phyloP scores from a whole-genome alignment of 306 rosid species.

The Ammopiptanthus mongolicus region DNA sequence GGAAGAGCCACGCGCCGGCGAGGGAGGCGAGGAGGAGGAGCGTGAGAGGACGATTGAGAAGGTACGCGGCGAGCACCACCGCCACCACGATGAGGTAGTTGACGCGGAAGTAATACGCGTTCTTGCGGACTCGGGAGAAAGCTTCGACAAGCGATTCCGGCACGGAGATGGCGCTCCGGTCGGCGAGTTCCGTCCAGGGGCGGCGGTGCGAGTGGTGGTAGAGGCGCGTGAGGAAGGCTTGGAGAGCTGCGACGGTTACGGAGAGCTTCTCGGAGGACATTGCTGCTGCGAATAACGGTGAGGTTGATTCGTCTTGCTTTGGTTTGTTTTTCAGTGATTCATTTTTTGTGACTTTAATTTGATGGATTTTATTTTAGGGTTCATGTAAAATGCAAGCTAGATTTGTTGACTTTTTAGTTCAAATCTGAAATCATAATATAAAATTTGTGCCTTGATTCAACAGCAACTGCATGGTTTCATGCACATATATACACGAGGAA shows the following conservation, averaged over 20 bases:
- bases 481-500: neutral
- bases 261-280: conserved; percentile 27
- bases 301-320: neutral
- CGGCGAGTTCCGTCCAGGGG: conserved; percentile 38
- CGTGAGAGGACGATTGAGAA: conserved; percentile 32
- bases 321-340: neutral
- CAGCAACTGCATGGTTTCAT: neutral
- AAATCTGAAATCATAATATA: neutral
- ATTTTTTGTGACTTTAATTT: neutral
- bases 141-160: conserved; percentile 40
- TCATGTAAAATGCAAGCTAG: neutral
- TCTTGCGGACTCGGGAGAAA: conserved; percentile 36
- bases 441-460: neutral
- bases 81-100: conserved; percentile 41
- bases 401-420: neutral
- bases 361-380: conserved; percentile 12
- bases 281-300: neutral
- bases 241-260: neutral
- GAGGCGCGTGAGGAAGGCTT: conserved; percentile 30
- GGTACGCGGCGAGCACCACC: conserved; percentile 23
- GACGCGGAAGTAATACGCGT: conserved; percentile 35
- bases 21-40: conserved; percentile 27
- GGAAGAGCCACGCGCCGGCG: conserved; percentile 38
- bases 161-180: conserved; percentile 36
- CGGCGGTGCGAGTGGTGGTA: conserved; percentile 24